These are phyloP conservation scores for Geosmithia putterillii DNA, from an alignment of 2,329 filamentous ascomycete species.

Conservation along the genomic window DNA sequence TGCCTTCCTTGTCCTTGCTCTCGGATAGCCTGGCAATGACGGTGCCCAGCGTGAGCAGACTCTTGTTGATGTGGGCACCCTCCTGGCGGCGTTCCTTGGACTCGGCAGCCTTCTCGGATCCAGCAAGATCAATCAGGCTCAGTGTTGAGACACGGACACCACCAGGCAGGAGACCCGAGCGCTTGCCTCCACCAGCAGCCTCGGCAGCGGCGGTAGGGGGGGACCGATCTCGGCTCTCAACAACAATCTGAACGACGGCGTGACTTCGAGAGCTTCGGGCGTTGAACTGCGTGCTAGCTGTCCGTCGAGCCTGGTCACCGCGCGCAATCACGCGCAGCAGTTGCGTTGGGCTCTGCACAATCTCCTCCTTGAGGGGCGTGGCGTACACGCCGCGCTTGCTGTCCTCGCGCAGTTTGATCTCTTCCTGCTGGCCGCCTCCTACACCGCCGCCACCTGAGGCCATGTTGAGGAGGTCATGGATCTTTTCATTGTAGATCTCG, in stretches of 20 bases:
- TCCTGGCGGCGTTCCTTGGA: conserved; percentile 88
- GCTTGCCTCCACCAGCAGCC: conserved; percentile 43
- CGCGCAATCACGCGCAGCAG: conserved; percentile 87
- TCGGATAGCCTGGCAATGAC: conserved; percentile 91
- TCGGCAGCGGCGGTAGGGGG: conserved; percentile 30
- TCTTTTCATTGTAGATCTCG: conserved; percentile 98
- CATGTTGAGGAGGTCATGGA: conserved; percentile 82
- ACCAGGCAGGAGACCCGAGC: conserved; percentile 62
- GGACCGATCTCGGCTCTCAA: conserved; percentile 84
- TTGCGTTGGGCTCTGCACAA: conserved; percentile 95
- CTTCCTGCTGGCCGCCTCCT: conserved; percentile 54
- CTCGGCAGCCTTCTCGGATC: conserved; percentile 91
- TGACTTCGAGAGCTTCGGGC: conserved; percentile 93
- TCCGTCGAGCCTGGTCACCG: conserved; percentile 80
- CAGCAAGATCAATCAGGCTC: conserved; percentile 90
- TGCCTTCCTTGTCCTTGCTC: conserved; percentile 70
- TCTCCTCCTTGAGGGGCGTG: conserved; percentile 91
- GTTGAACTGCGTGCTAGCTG: conserved; percentile 94
- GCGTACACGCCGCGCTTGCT: conserved; percentile 95
- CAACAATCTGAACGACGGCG: conserved; percentile 95
- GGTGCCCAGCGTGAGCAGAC: conserved; percentile 83
- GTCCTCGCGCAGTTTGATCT: conserved; percentile 95
- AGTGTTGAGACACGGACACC: conserved; percentile 92
- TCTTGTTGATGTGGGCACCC: conserved; percentile 98
- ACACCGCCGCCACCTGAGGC: conserved; percentile 45